Conservation (phyloP, 225 moss, liverwort and hornwort species). For the Bryoerythrophyllum caledonicum region DNA sequence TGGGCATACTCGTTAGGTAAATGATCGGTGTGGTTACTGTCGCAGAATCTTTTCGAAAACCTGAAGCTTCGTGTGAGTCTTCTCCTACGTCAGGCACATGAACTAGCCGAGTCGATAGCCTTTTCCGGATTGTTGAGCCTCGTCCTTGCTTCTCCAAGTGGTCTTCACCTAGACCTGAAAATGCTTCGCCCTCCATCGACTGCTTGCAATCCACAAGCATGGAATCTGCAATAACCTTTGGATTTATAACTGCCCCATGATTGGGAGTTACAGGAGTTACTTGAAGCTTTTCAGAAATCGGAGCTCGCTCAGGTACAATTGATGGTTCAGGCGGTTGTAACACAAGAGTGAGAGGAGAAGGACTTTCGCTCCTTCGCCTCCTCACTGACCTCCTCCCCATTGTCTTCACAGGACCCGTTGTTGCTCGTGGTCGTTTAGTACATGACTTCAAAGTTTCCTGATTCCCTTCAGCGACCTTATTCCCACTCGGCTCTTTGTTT, state of each 20-base stretch:
- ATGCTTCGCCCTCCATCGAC: conserved; percentile 22
- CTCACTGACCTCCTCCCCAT: conserved; percentile 22
- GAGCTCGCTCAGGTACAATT: neutral
- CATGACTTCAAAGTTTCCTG: conserved; percentile 15
- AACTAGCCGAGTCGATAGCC: conserved; percentile 36
- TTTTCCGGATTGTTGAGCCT: conserved; percentile 31
- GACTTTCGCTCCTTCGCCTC: conserved; percentile 21
- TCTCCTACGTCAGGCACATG: conserved; percentile 35
- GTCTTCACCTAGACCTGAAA: conserved; percentile 15
- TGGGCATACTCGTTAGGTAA: conserved; percentile 71
- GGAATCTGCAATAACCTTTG: neutral
- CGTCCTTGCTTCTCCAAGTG: conserved; percentile 25
- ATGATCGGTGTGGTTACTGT: conserved; percentile 32
- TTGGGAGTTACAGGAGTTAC: neutral
- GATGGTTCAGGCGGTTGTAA: conserved; percentile 16
- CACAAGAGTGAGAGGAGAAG: neutral
- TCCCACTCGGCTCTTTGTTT: conserved; percentile 13
- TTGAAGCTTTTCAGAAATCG: neutral
- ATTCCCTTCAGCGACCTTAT: conserved; percentile 11
- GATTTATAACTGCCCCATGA: neutral
- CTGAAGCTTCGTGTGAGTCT: conserved; percentile 1
- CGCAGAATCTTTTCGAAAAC: conserved; percentile 19
- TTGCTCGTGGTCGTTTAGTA: conserved; percentile 30
- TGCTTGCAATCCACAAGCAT: conserved; percentile 29
- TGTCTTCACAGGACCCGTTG: conserved; percentile 15